These are phyloP conservation scores for Pholiota molesta DNA, from an alignment of 768 basidiomycete genomes.

Conservation along the genomic window DNA sequence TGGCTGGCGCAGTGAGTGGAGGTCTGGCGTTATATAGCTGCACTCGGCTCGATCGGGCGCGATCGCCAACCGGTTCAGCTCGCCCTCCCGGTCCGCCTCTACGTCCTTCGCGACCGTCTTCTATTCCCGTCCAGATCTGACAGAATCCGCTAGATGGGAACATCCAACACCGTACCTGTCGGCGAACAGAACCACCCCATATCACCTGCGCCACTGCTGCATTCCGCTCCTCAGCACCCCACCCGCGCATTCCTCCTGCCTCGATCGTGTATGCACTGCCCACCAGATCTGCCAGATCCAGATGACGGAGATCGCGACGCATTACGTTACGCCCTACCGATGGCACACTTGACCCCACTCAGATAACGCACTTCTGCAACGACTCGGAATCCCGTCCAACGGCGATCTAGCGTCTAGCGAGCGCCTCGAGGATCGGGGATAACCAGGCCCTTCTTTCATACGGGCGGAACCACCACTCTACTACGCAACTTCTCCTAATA, in stretches of 20 bases:
- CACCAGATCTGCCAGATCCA: neutral
- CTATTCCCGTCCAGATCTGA: conserved; percentile 27
- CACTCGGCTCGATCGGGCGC: neutral
- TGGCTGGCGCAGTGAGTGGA: conserved; percentile 57
- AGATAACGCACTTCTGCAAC: neutral
- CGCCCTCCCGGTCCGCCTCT: conserved; percentile 18
- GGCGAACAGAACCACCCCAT: conserved; percentile 11
- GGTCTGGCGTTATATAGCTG: conserved; percentile 13
- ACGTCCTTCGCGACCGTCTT: conserved; percentile 26
- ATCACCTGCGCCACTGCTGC: neutral
- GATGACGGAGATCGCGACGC: neutral
- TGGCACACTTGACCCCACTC: too few relatives aligned
- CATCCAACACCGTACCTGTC: conserved; percentile 31
- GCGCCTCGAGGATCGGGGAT: neutral
- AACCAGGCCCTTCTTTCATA: neutral
- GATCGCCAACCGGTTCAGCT: conserved; percentile 20
- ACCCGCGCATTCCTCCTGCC: neutral
- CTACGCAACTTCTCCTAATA: neutral
- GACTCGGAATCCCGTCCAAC: neutral
- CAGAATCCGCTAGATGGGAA: conserved; percentile 41
- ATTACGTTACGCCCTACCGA: too few relatives aligned
- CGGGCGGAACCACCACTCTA: neutral
- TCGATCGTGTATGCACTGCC: neutral
- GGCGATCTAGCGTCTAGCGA: neutral
- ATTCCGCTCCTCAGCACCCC: too few relatives aligned